Percentiles rank a stretch among this genome's conserved stretches.
Conservation (phyloP, 768 basidiomycete species). For the Agaricus sinodeliciosus region DNA sequence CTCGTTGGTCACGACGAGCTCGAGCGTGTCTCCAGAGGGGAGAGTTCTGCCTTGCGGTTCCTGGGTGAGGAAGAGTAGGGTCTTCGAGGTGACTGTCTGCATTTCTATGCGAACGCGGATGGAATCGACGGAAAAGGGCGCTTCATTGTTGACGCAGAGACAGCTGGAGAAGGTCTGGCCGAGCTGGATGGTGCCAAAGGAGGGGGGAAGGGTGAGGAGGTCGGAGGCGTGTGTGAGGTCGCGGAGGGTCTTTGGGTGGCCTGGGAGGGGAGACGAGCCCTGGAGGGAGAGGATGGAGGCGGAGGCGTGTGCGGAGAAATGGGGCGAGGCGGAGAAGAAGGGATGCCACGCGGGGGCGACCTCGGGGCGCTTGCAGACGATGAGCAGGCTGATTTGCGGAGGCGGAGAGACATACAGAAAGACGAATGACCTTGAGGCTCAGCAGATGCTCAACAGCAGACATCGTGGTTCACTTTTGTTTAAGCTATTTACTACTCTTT, state of each 20-base stretch:
- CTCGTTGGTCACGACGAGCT: slow-evolving; percentile 73
- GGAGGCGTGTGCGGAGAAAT: slow-evolving; percentile 75
- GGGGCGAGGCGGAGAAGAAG: slow-evolving; percentile 73
- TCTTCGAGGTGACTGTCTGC: slow-evolving; percentile 71
- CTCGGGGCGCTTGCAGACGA: slow-evolving; percentile 53
- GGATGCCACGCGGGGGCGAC: slow-evolving; percentile 78
- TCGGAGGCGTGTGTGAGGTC: slow-evolving; percentile 78
- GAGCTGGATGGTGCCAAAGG: slow-evolving; percentile 83
- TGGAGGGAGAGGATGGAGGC: slow-evolving; percentile 74
- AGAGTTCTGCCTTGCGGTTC: slow-evolving; percentile 38
- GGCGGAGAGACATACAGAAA: slow-evolving; percentile 48
- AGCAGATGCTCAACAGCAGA: slow-evolving; percentile 52
- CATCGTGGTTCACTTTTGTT: slow-evolving; percentile 16
- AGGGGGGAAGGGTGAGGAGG: slow-evolving; percentile 71
- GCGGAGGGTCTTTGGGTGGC: slow-evolving; percentile 77
- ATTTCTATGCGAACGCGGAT: slow-evolving; percentile 74
- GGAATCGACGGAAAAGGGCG: slow-evolving; percentile 52
- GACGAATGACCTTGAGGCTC: slow-evolving; percentile 82
- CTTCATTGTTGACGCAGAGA: slow-evolving; percentile 79
- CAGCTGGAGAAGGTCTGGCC: slow-evolving; percentile 86
- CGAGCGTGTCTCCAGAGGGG: slow-evolving; percentile 50
- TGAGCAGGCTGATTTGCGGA: background rate
- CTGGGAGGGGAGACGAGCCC: slow-evolving; percentile 59
- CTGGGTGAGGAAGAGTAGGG: slow-evolving; percentile 56
- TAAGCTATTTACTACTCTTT: slow-evolving; percentile 19